Evolutionary conservation across 2,329 filamentous ascomycete genomes (phyloP).

Genomic region (Eutypella sp.): DNA sequence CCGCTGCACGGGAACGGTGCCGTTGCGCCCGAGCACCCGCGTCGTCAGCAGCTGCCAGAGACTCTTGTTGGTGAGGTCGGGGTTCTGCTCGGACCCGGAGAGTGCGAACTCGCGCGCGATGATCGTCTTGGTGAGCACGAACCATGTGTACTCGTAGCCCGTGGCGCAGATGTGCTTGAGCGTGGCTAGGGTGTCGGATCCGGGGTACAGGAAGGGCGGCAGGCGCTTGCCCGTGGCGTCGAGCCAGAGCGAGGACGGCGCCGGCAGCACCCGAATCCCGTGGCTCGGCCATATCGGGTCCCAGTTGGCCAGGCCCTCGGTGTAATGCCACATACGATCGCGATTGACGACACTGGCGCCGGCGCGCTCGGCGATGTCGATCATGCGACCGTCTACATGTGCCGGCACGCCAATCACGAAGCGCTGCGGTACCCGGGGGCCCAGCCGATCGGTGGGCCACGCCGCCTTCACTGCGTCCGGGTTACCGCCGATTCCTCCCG

Average conservation of each 20-base stretch:
- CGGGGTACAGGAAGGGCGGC: slow-evolving; percentile 52
- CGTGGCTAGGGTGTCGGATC: slow-evolving; percentile 52
- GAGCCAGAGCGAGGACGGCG: slow-evolving; percentile 58
- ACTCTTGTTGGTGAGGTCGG: slow-evolving; percentile 54
- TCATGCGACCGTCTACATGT: slow-evolving; percentile 61
- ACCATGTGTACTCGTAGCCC: slow-evolving; percentile 60
- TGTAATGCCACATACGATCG: slow-evolving; percentile 64
- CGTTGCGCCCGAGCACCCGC: slow-evolving; percentile 47
- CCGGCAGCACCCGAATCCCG: slow-evolving; percentile 56
- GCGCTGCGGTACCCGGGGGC: slow-evolving; percentile 47
- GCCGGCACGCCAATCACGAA: slow-evolving; percentile 59
- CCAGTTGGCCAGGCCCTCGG: slow-evolving; percentile 58
- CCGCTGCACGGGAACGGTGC: slow-evolving; percentile 50
- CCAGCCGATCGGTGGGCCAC: slow-evolving; percentile 55
- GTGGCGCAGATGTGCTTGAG: slow-evolving; percentile 56
- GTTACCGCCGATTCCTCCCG: slow-evolving; percentile 57
- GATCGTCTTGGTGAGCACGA: slow-evolving; percentile 53
- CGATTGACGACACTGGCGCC: slow-evolving; percentile 55
- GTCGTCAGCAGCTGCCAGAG: slow-evolving; percentile 45
- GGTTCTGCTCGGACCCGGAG: slow-evolving; percentile 60
- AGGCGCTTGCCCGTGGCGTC: slow-evolving; percentile 55
- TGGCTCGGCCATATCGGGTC: slow-evolving; percentile 57
- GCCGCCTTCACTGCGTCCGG: slow-evolving; percentile 53
- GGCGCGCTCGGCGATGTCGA: slow-evolving; percentile 47
- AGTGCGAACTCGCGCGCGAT: slow-evolving; percentile 58